Conservation (phyloP, 2,329 filamentous ascomycete genomes). For the Colletotrichum acutatum region DNA sequence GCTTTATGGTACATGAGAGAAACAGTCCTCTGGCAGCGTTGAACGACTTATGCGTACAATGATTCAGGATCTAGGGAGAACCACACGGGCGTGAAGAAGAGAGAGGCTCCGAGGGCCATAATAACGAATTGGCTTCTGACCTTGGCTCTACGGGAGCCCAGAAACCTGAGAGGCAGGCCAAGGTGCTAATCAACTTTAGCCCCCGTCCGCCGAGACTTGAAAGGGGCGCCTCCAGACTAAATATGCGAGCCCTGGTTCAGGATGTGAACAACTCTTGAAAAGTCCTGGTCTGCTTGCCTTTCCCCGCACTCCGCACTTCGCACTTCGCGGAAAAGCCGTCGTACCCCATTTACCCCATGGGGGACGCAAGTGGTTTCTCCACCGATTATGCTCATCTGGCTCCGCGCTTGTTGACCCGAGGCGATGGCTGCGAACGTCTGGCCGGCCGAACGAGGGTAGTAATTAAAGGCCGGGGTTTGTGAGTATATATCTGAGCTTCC, state of each 20-base stretch:
- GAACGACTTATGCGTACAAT: too few relatives aligned
- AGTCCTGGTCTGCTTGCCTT: slow-evolving; percentile 16
- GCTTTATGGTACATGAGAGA: too few relatives aligned
- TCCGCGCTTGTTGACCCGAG: slow-evolving; percentile 12
- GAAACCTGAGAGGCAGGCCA: background rate
- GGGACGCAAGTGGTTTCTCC: slow-evolving; percentile 9
- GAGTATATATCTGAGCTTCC: slow-evolving; percentile 5
- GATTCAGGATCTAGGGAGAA: too few relatives aligned
- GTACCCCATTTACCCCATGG: slow-evolving; percentile 30
- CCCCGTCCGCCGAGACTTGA: slow-evolving; percentile 1
- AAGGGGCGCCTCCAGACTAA: background rate
- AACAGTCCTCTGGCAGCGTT: too few relatives aligned
- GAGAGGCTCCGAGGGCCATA: background rate
- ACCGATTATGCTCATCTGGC: slow-evolving; percentile 24
- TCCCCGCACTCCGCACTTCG: slow-evolving; percentile 29
- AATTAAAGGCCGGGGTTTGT: too few relatives aligned
- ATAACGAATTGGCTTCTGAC: background rate
- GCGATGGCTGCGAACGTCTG: slow-evolving; percentile 15
- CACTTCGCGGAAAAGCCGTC: slow-evolving; percentile 27
- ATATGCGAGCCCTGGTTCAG: slow-evolving; percentile 14
- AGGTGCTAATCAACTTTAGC: slow-evolving; percentile 1
- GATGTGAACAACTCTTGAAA: background rate
- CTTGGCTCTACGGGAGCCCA: background rate
- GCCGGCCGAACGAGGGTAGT: background rate
- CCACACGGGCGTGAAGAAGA: background rate